A percentile compares a stretch with the other conserved stretches of the same genome.
Evolutionary conservation across 768 basidiomycete genomes (phyloP).

Genomic region (Pleurotus platypus): DNA sequence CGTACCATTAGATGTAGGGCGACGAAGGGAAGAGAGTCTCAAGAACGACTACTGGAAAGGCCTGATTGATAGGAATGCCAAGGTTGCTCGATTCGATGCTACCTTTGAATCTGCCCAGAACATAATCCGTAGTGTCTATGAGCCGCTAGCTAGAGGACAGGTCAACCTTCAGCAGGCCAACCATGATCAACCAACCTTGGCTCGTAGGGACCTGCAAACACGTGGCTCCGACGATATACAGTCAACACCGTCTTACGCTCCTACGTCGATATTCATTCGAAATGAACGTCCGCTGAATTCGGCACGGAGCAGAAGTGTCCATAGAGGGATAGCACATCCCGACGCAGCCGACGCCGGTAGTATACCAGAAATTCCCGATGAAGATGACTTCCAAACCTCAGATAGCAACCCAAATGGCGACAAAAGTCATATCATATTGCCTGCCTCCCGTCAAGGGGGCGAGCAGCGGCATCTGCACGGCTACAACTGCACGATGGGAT

Average conservation of each 20-base stretch:
- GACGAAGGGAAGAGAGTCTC: slow-evolving; percentile 7
- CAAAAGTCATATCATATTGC: too few relatives aligned
- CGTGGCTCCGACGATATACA: neutral
- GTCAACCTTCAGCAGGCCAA: slow-evolving; percentile 7
- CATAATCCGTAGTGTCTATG: neutral
- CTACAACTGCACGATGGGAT: too few relatives aligned
- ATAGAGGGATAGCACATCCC: neutral
- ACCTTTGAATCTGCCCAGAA: slow-evolving; percentile 5
- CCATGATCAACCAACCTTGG: neutral
- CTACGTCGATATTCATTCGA: too few relatives aligned
- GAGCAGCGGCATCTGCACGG: too few relatives aligned
- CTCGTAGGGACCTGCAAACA: neutral
- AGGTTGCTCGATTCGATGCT: slow-evolving; percentile 1
- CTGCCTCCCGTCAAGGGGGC: too few relatives aligned
- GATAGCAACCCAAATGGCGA: too few relatives aligned
- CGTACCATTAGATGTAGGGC: slow-evolving; percentile 16
- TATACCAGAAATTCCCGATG: too few relatives aligned
- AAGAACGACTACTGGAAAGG: slow-evolving; percentile 7
- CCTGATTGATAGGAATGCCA: slow-evolving; percentile 2
- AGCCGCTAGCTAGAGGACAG: neutral
- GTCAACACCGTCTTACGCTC: slow-evolving; percentile 5
- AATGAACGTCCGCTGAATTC: neutral
- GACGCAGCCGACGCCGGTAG: neutral
- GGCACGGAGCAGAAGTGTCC: slow-evolving; percentile 6
- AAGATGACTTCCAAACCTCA: too few relatives aligned